Evolutionary conservation across 805 yeast genomes (phyloP).

Genomic region (Candida multigemmis): DNA sequence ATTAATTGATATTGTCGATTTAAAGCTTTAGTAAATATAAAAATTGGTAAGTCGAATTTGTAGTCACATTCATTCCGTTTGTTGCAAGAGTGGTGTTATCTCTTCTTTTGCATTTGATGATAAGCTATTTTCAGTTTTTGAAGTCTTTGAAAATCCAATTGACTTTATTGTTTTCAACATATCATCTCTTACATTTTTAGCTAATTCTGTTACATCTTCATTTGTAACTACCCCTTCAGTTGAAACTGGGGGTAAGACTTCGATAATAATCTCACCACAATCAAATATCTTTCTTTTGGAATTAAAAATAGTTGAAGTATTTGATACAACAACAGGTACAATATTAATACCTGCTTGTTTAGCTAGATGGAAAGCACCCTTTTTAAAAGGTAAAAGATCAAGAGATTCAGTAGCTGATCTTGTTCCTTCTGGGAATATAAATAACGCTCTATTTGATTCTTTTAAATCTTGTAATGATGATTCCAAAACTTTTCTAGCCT

Average conservation of each 20-base stretch:
- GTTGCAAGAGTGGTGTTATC: neutral
- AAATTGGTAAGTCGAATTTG: slow-evolving; percentile 1
- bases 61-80: neutral
- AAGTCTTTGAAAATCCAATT: slow-evolving; percentile 34
- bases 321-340: slow-evolving; percentile 80
- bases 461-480: slow-evolving; percentile 58
- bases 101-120: neutral
- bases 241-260: slow-evolving; percentile 72
- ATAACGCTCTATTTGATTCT: slow-evolving; percentile 60
- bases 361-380: slow-evolving; percentile 97
- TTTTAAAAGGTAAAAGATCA: slow-evolving; percentile 78
- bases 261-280: slow-evolving; percentile 66
- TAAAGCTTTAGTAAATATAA: neutral
- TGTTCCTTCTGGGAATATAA: slow-evolving; percentile 96
- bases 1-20: slow-evolving; percentile 9
- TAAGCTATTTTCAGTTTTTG: neutral
- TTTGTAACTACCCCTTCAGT: slow-evolving; percentile 57
- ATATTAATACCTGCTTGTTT: slow-evolving; percentile 85
- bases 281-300: slow-evolving; percentile 56
- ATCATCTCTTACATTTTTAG: slow-evolving; percentile 42
- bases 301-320: slow-evolving; percentile 68
- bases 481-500: slow-evolving; percentile 69
- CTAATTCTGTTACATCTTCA: slow-evolving; percentile 60
- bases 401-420: slow-evolving; percentile 70
- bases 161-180: slow-evolving; percentile 42